phyloP scores from a whole-genome alignment of 805 yeast genomes.

The Candida dajiaensis region DNA sequence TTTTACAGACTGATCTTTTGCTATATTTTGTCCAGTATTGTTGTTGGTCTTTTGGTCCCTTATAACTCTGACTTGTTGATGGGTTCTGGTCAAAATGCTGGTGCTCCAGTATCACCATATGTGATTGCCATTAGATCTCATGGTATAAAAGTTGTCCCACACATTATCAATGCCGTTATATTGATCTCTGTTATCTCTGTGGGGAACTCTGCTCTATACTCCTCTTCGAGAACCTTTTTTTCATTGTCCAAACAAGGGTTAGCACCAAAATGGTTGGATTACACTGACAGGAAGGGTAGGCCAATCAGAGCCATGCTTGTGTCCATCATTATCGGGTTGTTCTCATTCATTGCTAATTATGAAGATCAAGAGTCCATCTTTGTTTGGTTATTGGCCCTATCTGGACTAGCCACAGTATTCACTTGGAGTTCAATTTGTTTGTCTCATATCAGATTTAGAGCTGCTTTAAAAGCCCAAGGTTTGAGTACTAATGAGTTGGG shows the following conservation, averaged over 20 bases:
- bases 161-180: constrained; percentile 69
- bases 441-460: constrained; percentile 53
- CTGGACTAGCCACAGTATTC: constrained; percentile 56
- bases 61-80: constrained; percentile 42
- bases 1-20: constrained; percentile 58
- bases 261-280: constrained; percentile 49
- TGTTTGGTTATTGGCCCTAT: constrained; percentile 57
- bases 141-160: constrained; percentile 54
- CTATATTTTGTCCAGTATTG: constrained; percentile 46
- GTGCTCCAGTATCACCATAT: constrained; percentile 60
- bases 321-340: constrained; percentile 49
- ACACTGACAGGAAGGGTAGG: constrained; percentile 52
- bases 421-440: constrained; percentile 58
- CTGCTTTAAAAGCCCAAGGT: constrained; percentile 51
- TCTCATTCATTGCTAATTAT: constrained; percentile 65
- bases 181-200: constrained; percentile 69
- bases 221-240: constrained; percentile 65
- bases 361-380: constrained; percentile 52
- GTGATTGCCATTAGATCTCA: constrained; percentile 56
- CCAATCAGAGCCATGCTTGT: constrained; percentile 50
- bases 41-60: constrained; percentile 60
- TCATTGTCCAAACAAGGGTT: constrained; percentile 67
- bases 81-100: constrained; percentile 44
- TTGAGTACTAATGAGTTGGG: constrained; percentile 45
- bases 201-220: constrained; percentile 70